phyloP scores from a whole-genome alignment of 2,329 filamentous ascomycete species.

The Arthroderma sp. region DNA sequence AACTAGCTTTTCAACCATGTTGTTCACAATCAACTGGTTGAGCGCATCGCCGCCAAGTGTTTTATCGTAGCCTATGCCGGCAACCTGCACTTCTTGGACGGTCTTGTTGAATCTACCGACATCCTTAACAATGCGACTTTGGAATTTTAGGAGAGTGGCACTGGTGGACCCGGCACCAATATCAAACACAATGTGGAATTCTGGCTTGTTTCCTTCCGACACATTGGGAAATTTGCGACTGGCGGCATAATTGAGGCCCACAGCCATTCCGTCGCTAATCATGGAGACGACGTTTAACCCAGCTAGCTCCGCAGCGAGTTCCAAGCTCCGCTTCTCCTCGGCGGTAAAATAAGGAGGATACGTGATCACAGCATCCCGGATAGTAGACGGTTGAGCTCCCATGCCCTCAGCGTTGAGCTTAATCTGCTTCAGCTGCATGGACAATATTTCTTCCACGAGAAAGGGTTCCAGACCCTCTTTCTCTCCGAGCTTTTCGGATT shows the following conservation, averaged over 20 bases:
- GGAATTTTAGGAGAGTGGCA: constrained; percentile 79
- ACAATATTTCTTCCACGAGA: constrained; percentile 81
- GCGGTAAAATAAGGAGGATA: constrained; percentile 80
- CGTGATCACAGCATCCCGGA: constrained; percentile 77
- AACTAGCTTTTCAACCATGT: constrained; percentile 72
- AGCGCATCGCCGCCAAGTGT: constrained; percentile 80
- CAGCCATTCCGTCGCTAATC: constrained; percentile 79
- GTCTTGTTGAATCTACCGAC: constrained; percentile 91
- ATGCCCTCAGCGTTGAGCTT: constrained; percentile 74
- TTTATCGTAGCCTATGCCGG: constrained; percentile 79
- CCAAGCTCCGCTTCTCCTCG: constrained; percentile 77
- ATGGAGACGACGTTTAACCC: constrained; percentile 75
- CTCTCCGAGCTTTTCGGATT: constrained; percentile 55
- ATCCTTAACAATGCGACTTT: constrained; percentile 80
- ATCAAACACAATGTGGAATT: constrained; percentile 88
- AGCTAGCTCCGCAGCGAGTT: constrained; percentile 73
- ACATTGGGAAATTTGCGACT: constrained; percentile 77
- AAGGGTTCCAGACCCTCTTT: constrained; percentile 51
- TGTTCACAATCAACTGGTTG: constrained; percentile 75
- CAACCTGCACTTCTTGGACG: constrained; percentile 80
- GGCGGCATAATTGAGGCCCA: constrained; percentile 91
- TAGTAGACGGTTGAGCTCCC: constrained; percentile 59
- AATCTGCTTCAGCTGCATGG: constrained; percentile 91
- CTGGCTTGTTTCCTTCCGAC: constrained; percentile 69
- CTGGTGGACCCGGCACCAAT: constrained; percentile 95